A percentile compares a stretch with the other conserved stretches of the same genome.
Evolutionary conservation across 2,329 filamentous ascomycete species (phyloP).

Genomic region (Alternaria postmessia): DNA sequence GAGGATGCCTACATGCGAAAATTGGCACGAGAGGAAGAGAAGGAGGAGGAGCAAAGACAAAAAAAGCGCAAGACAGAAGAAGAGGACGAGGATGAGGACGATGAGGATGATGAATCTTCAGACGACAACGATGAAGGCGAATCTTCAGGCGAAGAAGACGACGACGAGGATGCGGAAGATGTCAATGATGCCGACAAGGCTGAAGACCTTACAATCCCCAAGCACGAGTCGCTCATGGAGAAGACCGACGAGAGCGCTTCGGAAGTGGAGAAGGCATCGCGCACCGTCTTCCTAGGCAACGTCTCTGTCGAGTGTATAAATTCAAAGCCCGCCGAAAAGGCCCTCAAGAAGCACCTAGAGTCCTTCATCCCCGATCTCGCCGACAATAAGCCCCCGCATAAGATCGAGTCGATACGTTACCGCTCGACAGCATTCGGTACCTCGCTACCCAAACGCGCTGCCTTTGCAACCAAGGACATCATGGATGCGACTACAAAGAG

Average conservation of each 20-base stretch:
- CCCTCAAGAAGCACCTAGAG: slow-evolving; percentile 77
- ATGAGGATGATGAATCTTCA: slow-evolving; percentile 24
- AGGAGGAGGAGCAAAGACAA: slow-evolving; percentile 49
- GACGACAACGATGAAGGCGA: slow-evolving; percentile 51
- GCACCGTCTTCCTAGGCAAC: slow-evolving; percentile 93
- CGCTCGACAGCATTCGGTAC: slow-evolving; percentile 88
- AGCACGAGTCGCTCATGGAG: slow-evolving; percentile 59
- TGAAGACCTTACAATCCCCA: slow-evolving; percentile 54
- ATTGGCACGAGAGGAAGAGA: slow-evolving; percentile 60
- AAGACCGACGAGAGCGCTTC: slow-evolving; percentile 52
- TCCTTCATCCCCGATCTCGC: slow-evolving; percentile 70
- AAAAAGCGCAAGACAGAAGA: slow-evolving; percentile 50
- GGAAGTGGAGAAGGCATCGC: slow-evolving; percentile 83
- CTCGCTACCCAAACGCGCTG: slow-evolving; percentile 88
- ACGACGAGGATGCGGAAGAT: not conserved
- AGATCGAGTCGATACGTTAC: slow-evolving; percentile 91
- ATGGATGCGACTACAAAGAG: slow-evolving; percentile 92
- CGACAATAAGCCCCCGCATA: slow-evolving; percentile 64
- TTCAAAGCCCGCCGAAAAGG: slow-evolving; percentile 81
- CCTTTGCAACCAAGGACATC: slow-evolving; percentile 87
- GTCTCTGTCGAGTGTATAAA: slow-evolving; percentile 84
- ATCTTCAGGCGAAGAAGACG: not conserved
- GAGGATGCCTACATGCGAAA: slow-evolving; percentile 75
- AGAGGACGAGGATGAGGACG: slow-evolving; percentile 23
- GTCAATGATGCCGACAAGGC: slow-evolving; percentile 54